Conservation (phyloP, 306 rosid genomes). For the Trifolium dubium region DNA sequence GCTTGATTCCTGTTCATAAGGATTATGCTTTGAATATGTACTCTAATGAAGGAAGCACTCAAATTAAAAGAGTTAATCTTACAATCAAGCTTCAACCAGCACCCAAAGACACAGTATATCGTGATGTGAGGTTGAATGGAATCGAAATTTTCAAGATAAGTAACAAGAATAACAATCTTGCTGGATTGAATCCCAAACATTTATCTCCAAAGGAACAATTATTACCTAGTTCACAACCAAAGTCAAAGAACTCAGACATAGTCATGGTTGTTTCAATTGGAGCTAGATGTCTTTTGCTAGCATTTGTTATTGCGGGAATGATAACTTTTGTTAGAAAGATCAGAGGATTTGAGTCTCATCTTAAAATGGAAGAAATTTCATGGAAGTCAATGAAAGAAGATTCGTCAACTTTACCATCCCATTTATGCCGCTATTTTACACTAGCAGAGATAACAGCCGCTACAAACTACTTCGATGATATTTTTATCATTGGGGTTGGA, state of each 20-base stretch:
- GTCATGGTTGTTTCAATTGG: neutral
- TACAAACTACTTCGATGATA: no score
- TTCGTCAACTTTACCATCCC: no score
- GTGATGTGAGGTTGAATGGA: constrained; percentile 34
- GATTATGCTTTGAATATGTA: neutral
- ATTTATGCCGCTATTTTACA: no score
- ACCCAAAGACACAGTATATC: neutral
- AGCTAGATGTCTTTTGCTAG: neutral
- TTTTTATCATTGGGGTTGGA: no score
- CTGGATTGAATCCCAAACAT: constrained; percentile 23
- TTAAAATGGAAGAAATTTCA: neutral
- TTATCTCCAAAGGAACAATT: neutral
- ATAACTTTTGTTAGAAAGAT: neutral
- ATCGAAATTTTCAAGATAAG: constrained; percentile 36
- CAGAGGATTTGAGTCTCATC: neutral
- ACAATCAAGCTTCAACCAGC: constrained; percentile 19
- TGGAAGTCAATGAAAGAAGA: neutral
- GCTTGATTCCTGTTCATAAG: neutral
- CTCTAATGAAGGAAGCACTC: neutral
- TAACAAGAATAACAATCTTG: constrained; percentile 18
- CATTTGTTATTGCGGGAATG: neutral
- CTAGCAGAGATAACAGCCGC: no score
- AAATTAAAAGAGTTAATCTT: neutral
- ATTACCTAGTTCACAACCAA: neutral
- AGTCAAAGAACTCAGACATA: neutral